Conservation (phyloP, 768 basidiomycete species). For the Cyclocybe cylindracea region DNA sequence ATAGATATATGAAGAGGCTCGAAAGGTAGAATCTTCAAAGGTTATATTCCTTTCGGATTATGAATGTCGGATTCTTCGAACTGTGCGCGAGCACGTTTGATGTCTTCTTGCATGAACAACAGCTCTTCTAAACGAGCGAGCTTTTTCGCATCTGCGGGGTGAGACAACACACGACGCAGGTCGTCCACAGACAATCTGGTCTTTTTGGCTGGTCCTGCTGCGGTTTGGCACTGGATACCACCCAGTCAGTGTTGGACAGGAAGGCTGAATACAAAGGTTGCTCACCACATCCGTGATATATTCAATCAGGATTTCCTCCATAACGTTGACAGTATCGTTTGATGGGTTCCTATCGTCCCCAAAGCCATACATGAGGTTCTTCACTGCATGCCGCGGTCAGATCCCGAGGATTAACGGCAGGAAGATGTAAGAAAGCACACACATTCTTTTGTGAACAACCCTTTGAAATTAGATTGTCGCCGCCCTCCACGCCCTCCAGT, state of each 20-base stretch:
- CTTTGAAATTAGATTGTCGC: conserved; percentile 70
- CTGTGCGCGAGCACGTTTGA: conserved; percentile 82
- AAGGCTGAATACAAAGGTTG: conserved; percentile 18
- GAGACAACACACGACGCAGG: conserved; percentile 74
- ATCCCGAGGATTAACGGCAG: not conserved
- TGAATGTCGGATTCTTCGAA: conserved; percentile 56
- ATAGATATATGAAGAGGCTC: not conserved
- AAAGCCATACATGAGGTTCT: conserved; percentile 90
- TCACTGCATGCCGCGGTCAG: conserved; percentile 40
- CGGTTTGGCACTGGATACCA: conserved; percentile 63
- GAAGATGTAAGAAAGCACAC: conserved; percentile 27
- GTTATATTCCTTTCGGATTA: conserved; percentile 12
- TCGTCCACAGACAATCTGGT: conserved; percentile 85
- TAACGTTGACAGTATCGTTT: conserved; percentile 84
- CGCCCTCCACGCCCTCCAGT: conserved; percentile 50
- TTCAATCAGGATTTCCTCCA: conserved; percentile 93
- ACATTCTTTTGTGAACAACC: conserved; percentile 83
- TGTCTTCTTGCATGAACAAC: conserved; percentile 92
- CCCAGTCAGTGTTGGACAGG: conserved; percentile 4
- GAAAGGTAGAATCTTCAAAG: not conserved
- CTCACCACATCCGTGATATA: conserved; percentile 89
- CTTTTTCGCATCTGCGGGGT: conserved; percentile 90
- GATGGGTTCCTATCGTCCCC: conserved; percentile 90
- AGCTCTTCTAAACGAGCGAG: conserved; percentile 91
- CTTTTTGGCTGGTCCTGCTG: conserved; percentile 70